phyloP scores from a whole-genome alignment of 164 flowering plant genomes.

The Nymphaea colorata region DNA sequence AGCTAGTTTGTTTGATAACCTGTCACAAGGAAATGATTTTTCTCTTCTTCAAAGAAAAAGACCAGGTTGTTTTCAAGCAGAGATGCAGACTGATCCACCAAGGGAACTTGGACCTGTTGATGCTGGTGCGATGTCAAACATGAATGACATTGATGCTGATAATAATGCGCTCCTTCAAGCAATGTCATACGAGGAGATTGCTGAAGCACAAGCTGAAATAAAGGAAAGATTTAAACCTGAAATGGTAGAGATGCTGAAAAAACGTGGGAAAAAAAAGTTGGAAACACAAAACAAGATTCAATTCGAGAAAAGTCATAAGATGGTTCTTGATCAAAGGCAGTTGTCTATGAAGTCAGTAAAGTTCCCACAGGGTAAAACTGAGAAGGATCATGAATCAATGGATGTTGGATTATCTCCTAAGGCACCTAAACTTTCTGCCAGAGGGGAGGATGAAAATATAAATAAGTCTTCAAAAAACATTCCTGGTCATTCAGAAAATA shows the following conservation, averaged over 20 bases:
- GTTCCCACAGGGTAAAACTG: background rate
- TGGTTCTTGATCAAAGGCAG: background rate
- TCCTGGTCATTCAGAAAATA: conserved; percentile 5
- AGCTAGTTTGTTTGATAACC: background rate
- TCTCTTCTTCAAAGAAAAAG: background rate
- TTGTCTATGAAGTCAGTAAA: background rate
- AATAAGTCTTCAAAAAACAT: background rate
- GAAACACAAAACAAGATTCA: conserved; percentile 21
- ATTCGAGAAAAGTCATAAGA: background rate
- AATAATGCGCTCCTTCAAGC: conserved; percentile 41
- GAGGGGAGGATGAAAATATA: background rate
- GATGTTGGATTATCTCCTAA: background rate
- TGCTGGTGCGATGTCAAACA: conserved; percentile 20
- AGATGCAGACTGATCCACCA: background rate
- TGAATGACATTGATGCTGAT: conserved; percentile 83
- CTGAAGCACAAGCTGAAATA: conserved; percentile 73
- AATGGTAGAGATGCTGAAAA: conserved; percentile 38
- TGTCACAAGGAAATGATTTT: background rate
- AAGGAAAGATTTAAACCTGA: conserved; percentile 59
- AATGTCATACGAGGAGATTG: conserved; percentile 76
- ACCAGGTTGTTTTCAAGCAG: background rate
- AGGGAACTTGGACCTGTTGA: conserved; percentile 11
- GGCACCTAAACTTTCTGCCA: background rate
- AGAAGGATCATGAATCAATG: background rate
- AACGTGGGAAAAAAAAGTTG: conserved; percentile 42